phyloP scores from a whole-genome alignment of 768 basidiomycete species.

The Pleurotus citrinopileatus region DNA sequence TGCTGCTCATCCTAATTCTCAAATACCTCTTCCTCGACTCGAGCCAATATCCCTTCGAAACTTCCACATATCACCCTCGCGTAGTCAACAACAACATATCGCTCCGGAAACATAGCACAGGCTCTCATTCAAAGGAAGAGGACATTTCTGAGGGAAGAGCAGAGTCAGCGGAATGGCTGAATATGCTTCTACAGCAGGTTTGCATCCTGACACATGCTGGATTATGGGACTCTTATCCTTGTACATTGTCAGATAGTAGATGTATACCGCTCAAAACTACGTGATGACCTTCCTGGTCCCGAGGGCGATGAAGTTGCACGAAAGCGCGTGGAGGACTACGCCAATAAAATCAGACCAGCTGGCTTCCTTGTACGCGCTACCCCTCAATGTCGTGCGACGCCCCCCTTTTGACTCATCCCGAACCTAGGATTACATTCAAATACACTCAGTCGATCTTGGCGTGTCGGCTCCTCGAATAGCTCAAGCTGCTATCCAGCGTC shows the following conservation, averaged over 20 bases:
- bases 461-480: conserved; percentile 74
- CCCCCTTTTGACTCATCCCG: conserved; percentile 1
- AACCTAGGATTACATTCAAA: conserved; percentile 75
- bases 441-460: conserved; percentile 85
- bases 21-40: conserved; percentile 95
- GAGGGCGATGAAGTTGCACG: conserved; percentile 86
- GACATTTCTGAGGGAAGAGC: conserved; percentile 26
- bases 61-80: conserved; percentile 58
- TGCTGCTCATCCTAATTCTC: conserved; percentile 76
- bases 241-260: conserved; percentile 51
- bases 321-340: conserved; percentile 73
- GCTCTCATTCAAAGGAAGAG: conserved; percentile 17
- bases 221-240: neutral
- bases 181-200: conserved; percentile 80
- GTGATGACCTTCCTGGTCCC: conserved; percentile 62
- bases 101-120: conserved; percentile 32
- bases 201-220: conserved; percentile 12
- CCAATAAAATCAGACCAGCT: conserved; percentile 72
- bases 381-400: neutral
- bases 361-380: conserved; percentile 56
- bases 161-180: conserved; percentile 93
- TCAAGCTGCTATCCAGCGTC: conserved; percentile 56
- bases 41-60: conserved; percentile 51
- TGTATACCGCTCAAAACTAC: conserved; percentile 74
- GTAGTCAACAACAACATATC: conserved; percentile 43